A percentile compares a stretch with the other conserved stretches of the same genome.
phyloP scores from a whole-genome alignment of 495 filamentous ascomycete species.

The Aspergillus campestris region DNA sequence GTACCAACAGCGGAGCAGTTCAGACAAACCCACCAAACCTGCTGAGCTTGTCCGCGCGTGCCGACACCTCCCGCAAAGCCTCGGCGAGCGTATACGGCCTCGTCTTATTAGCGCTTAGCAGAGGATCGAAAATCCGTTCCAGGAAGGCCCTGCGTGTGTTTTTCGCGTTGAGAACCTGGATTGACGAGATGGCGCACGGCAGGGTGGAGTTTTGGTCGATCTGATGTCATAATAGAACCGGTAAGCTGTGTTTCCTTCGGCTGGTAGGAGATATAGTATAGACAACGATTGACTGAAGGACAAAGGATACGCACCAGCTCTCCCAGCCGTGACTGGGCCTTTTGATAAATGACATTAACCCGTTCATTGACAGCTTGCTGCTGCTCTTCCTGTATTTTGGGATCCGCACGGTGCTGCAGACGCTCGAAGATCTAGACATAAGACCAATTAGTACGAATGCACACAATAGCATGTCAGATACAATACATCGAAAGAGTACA shows the following conservation, averaged over 20 bases:
- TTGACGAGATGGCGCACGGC: conserved; percentile 69
- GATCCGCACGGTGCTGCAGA: conserved; percentile 53
- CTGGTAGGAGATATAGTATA: not conserved
- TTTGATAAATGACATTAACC: conserved; percentile 55
- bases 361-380: conserved; percentile 54
- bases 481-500: not conserved
- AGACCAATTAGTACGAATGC: not conserved
- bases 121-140: conserved; percentile 64
- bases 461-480: not conserved
- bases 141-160: conserved; percentile 77
- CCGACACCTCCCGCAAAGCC: conserved; percentile 60
- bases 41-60: conserved; percentile 62
- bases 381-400: conserved; percentile 51
- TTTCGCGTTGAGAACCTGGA: conserved; percentile 68
- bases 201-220: conserved; percentile 72
- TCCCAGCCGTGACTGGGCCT: conserved; percentile 52
- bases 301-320: conserved; percentile 35
- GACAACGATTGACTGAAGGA: not conserved
- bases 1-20: not conserved
- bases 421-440: conserved; percentile 52
- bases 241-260: not conserved
- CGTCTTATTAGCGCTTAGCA: conserved; percentile 60
- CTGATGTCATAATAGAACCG: conserved; percentile 30
- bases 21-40: conserved; percentile 58
- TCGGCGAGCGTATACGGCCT: conserved; percentile 67